These are phyloP conservation scores for Pseudocercospora pini-densiflorae DNA, from an alignment of 2,329 filamentous ascomycete species.

Conservation along the genomic window DNA sequence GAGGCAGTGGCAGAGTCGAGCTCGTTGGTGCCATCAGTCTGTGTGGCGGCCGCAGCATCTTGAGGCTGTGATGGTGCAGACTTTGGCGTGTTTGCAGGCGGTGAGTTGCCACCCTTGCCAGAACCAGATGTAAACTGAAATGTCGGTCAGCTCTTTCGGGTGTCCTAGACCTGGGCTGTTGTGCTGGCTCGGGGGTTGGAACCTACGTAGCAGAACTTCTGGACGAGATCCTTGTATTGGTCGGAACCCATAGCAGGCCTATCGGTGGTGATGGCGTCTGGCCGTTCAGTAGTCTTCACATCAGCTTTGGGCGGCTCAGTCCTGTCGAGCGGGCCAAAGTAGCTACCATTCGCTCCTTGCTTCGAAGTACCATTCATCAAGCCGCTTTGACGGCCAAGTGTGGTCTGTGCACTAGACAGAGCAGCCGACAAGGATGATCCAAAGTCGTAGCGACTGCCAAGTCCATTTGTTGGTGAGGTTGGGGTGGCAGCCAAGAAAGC, in stretches of 20 bases:
- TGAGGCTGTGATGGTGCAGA: conserved; percentile 11
- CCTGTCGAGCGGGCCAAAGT: conserved; percentile 45
- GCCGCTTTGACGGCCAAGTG: conserved; percentile 61
- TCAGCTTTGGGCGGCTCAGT: conserved; percentile 37
- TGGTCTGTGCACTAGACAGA: conserved; percentile 73
- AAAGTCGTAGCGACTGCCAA: conserved; percentile 91
- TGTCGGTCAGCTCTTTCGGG: conserved; percentile 36
- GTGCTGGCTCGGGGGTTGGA: conserved; percentile 42
- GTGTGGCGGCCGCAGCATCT: conserved; percentile 9
- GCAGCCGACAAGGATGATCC: conserved; percentile 86
- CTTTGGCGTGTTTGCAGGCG: conserved; percentile 19
- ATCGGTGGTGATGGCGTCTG: conserved; percentile 61
- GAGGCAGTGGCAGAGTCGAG: conserved; percentile 25
- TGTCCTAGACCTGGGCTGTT: conserved; percentile 33
- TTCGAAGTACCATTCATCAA: conserved; percentile 43
- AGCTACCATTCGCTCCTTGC: conserved; percentile 45
- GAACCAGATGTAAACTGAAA: conserved; percentile 42
- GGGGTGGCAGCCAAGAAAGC: conserved; percentile 56
- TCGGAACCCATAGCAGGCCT: conserved; percentile 78
- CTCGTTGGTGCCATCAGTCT: conserved; percentile 21
- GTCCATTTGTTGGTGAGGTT: conserved; percentile 64
- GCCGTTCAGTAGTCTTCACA: conserved; percentile 42
- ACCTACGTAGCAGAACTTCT: conserved; percentile 99
- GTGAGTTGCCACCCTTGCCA: conserved; percentile 33
- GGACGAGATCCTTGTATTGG: conserved; percentile 94